Evolutionary conservation across 2,329 filamentous ascomycete species (phyloP).

Genomic region (Mariannaea sp.): DNA sequence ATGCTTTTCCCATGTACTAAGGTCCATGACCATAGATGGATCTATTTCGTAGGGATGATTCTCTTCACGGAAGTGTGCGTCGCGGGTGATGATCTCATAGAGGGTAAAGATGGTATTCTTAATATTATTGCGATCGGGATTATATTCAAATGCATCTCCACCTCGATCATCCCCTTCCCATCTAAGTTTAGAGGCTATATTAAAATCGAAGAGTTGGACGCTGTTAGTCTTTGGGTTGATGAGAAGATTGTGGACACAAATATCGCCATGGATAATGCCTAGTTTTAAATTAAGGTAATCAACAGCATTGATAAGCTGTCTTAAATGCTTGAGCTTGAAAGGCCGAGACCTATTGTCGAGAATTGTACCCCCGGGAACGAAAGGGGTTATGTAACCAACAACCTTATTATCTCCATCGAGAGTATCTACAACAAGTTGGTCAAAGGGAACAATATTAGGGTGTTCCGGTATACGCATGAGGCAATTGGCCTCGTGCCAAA

Average conservation of each 20-base stretch:
- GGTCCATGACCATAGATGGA: conserved; percentile 2
- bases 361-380: conserved; percentile 41
- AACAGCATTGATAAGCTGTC: conserved; percentile 43
- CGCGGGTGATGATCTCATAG: conserved; percentile 44
- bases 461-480: neutral
- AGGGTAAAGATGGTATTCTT: conserved; percentile 43
- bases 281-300: conserved; percentile 46
- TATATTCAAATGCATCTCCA: conserved; percentile 19
- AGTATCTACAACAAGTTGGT: conserved; percentile 41
- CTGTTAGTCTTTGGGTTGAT: conserved; percentile 40
- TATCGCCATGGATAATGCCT: conserved; percentile 47
- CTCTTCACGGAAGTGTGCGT: conserved; percentile 21
- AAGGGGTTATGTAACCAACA: conserved; percentile 44
- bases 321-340: conserved; percentile 45
- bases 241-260: conserved; percentile 45
- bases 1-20: conserved; percentile 40
- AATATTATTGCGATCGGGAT: conserved; percentile 37
- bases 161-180: conserved; percentile 22
- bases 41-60: conserved; percentile 34
- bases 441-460: conserved; percentile 37
- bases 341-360: conserved; percentile 35
- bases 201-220: conserved; percentile 46
- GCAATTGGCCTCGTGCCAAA: neutral
- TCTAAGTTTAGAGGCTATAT: conserved; percentile 33
- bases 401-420: conserved; percentile 34